A percentile compares a stretch with the other conserved stretches of the same genome.
Conservation (phyloP, 2,329 filamentous ascomycete species). For the Cercospora sesami region DNA sequence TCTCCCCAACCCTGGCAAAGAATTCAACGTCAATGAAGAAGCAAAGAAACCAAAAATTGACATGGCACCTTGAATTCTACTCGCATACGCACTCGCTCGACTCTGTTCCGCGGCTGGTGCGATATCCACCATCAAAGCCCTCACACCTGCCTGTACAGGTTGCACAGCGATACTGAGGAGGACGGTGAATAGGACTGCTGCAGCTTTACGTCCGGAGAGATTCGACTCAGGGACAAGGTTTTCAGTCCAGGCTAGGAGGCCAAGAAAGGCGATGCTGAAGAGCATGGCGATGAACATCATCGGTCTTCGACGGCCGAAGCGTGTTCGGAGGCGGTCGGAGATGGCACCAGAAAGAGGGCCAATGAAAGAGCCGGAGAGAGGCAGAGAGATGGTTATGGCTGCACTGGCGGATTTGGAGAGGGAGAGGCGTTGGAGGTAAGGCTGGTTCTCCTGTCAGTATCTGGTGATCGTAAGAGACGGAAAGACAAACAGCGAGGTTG, state of each 20-base stretch:
- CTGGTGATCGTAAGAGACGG: neutral
- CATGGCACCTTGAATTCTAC: constrained; percentile 21
- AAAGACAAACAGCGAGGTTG: constrained; percentile 20
- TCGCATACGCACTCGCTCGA: constrained; percentile 20
- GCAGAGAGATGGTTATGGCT: constrained; percentile 25
- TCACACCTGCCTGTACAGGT: constrained; percentile 24
- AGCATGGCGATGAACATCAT: constrained; percentile 24
- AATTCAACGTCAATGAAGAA: constrained; percentile 18
- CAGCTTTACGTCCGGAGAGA: neutral
- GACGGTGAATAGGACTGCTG: constrained; percentile 20
- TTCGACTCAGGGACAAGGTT: constrained; percentile 9
- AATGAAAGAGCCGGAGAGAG: constrained; percentile 25
- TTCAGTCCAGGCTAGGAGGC: constrained; percentile 23
- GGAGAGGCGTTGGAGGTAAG: constrained; percentile 26
- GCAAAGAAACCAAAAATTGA: constrained; percentile 28
- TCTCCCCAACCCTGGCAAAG: constrained; percentile 15
- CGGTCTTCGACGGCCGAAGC: constrained; percentile 23
- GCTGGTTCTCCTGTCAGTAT: constrained; percentile 5
- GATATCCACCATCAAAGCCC: constrained; percentile 25
- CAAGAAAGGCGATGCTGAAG: constrained; percentile 12
- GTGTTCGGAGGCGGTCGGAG: constrained; percentile 19
- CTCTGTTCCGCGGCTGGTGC: constrained; percentile 20
- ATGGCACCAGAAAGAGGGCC: constrained; percentile 17
- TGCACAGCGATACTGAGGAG: constrained; percentile 20
- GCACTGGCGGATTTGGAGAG: constrained; percentile 27